Conservation (phyloP, 306 rosid species). For the Prunus fruticosa region DNA sequence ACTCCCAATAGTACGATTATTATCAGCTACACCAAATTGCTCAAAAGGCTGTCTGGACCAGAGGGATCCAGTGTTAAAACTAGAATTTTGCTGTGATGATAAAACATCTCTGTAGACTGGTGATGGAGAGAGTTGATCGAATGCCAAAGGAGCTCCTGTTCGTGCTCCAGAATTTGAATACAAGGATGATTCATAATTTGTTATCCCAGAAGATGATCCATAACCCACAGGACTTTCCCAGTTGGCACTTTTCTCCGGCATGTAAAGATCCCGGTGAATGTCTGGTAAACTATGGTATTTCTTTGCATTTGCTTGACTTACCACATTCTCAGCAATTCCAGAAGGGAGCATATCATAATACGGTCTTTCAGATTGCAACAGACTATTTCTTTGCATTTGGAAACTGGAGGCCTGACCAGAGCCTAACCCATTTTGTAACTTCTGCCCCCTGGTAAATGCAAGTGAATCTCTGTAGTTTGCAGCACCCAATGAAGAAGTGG, state of each 20-base stretch:
- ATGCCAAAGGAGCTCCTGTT: conserved; percentile 59
- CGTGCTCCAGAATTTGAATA: conserved; percentile 50
- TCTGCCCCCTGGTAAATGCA: conserved; percentile 61
- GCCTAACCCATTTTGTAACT: conserved; percentile 62
- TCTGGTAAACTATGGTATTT: conserved; percentile 88
- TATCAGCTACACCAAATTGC: conserved; percentile 79
- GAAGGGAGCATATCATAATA: conserved; percentile 43
- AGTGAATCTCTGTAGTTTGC: conserved; percentile 54
- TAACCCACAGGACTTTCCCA: conserved; percentile 54
- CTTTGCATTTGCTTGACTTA: conserved; percentile 57
- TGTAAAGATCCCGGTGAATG: conserved; percentile 52
- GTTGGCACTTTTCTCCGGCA: conserved; percentile 46
- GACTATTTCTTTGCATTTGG: conserved; percentile 51
- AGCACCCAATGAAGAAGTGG: conserved; percentile 48
- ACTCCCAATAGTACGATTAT: conserved; percentile 33
- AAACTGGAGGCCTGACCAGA: conserved; percentile 56
- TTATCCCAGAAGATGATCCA: conserved; percentile 46
- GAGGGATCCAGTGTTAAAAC: conserved; percentile 61
- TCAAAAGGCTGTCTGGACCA: conserved; percentile 94
- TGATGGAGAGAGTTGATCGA: conserved; percentile 73
- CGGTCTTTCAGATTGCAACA: conserved; percentile 56
- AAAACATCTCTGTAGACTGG: conserved; percentile 43
- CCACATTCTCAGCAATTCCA: conserved; percentile 50
- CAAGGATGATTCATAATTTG: conserved; percentile 34
- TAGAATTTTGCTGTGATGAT: conserved; percentile 58